Evolutionary conservation across 257 asterid genomes (phyloP), one percentile per base, ranked within the genome.

Genomic region (Lycium ferocissimum): DNA sequence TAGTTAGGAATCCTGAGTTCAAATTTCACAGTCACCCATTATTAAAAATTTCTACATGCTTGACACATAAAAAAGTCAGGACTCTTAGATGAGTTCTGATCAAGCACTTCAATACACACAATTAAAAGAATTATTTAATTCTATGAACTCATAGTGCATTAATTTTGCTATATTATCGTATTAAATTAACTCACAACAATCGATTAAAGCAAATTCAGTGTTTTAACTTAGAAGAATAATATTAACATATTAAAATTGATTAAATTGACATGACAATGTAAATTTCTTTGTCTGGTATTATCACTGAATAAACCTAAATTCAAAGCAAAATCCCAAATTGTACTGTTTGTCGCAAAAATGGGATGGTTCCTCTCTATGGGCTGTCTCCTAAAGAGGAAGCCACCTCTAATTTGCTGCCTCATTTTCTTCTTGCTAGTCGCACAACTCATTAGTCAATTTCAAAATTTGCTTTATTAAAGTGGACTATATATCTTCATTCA

Each of bases 351-450:
- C 40, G 8, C 38, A 45, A 45, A 73, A 2, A 43, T 17, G 59
- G 37, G 80, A 4, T n/a, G 17, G 53, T 80, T 80, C 49, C 18
- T 56, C 51, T 53, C 83, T 56, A 14, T 33, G 18, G 37, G 33
- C 35, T 80, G 70, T 57, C 70, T 80, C 54, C 84, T 5, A 71
- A 80, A 37, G 37, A 80, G 84, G 72, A 35, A 80, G 56, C 84
- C 17, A 13, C 22, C 62, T 75, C 61, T 22, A 61, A 20, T 75
- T 49, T 75, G 81, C 61, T 20, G 20, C 61, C 80, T 47, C 33
- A 47, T 75, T 75, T 40, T n/a, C 80, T 45, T 45, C 58, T n/a
- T 72, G 7, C 10, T 73, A 73, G 59, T 75, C 61, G 43, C 57
- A 22, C 81, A 75, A 47, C 20, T 49, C 61, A 49, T 49, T 49